A percentile compares a stretch with the other conserved stretches of the same genome.
These are phyloP conservation scores for Calonectria crousiana DNA, from an alignment of 2,329 filamentous ascomycete species.

Conservation along the genomic window DNA sequence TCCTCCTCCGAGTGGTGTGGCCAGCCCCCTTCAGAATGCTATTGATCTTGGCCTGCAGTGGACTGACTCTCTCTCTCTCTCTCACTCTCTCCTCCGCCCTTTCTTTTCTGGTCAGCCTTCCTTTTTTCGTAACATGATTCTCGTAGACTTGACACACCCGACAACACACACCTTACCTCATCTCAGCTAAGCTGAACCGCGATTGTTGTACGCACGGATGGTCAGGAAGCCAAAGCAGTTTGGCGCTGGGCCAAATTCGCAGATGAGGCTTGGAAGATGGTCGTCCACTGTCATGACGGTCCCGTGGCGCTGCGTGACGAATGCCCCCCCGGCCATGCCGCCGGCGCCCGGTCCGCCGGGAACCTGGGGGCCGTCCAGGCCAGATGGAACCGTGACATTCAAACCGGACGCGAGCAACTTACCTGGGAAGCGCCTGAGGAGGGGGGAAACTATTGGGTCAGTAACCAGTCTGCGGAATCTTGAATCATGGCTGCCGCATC, in stretches of 20 bases:
- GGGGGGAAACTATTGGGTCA: neutral
- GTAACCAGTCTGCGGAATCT: neutral
- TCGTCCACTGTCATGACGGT: constrained; percentile 1
- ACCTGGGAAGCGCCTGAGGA: neutral
- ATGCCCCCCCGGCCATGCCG: constrained; percentile 15
- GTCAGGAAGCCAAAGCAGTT: neutral
- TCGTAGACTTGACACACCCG: constrained; percentile 5
- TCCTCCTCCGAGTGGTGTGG: constrained; percentile 13
- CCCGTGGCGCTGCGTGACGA: constrained; percentile 7
- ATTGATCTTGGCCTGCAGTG: constrained; percentile 2
- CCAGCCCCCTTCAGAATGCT: constrained; percentile 6
- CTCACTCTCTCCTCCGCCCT: too few relatives aligned
- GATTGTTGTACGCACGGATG: neutral
- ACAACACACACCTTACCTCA: constrained; percentile 4
- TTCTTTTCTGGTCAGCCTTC: neutral
- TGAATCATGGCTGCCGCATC: neutral
- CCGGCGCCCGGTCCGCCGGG: constrained; percentile 22
- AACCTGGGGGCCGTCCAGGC: constrained; percentile 9
- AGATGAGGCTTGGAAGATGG: constrained; percentile 11
- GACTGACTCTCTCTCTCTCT: constrained; percentile 7
- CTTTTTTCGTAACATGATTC: constrained; percentile 2
- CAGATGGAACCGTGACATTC: constrained; percentile 11
- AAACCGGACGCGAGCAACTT: neutral
- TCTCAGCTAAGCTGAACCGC: constrained; percentile 10
- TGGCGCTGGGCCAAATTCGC: constrained; percentile 11